Conservation (phyloP, 176 grass and related monocot genomes). For the Oryza officinalis region DNA sequence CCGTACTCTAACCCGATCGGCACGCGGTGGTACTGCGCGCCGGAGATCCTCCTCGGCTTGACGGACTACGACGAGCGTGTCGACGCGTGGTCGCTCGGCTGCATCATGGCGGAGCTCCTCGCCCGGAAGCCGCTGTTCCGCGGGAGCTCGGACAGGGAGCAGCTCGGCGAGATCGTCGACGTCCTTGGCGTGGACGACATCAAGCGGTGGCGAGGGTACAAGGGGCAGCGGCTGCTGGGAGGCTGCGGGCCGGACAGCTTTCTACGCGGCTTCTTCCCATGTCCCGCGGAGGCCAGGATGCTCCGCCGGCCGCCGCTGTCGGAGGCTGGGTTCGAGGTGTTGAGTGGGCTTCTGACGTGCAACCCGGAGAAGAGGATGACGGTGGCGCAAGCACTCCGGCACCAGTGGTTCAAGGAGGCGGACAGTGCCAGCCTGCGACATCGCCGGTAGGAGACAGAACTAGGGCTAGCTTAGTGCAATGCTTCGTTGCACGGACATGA, state of each 20-base stretch:
- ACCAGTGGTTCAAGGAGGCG: too few species aligned
- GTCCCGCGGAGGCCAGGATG: background rate
- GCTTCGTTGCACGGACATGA: too few species aligned
- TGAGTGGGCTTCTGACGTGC: slow-evolving; percentile 29
- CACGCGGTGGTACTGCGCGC: slow-evolving; percentile 18
- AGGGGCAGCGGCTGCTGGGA: background rate
- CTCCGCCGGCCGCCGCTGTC: slow-evolving; percentile 2
- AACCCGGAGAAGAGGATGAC: slow-evolving; percentile 36
- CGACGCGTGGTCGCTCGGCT: slow-evolving; percentile 40
- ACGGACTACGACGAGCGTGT: background rate
- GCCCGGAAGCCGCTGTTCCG: slow-evolving; percentile 7
- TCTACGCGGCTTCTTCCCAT: background rate
- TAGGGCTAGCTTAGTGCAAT: too few species aligned
- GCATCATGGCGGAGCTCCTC: slow-evolving; percentile 46
- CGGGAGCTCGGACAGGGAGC: slow-evolving; percentile 19
- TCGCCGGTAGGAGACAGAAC: too few species aligned
- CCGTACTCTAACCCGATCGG: slow-evolving; percentile 13
- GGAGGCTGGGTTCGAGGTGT: slow-evolving; percentile 28
- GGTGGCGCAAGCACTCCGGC: slow-evolving; percentile 5
- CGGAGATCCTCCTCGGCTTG: background rate
- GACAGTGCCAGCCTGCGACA: too few species aligned
- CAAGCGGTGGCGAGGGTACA: background rate
- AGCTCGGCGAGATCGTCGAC: slow-evolving; percentile 32
- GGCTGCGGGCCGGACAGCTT: background rate
- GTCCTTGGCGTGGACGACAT: background rate